Conservation (phyloP, 2,329 filamentous ascomycete species). For the Cercospora janseana region DNA sequence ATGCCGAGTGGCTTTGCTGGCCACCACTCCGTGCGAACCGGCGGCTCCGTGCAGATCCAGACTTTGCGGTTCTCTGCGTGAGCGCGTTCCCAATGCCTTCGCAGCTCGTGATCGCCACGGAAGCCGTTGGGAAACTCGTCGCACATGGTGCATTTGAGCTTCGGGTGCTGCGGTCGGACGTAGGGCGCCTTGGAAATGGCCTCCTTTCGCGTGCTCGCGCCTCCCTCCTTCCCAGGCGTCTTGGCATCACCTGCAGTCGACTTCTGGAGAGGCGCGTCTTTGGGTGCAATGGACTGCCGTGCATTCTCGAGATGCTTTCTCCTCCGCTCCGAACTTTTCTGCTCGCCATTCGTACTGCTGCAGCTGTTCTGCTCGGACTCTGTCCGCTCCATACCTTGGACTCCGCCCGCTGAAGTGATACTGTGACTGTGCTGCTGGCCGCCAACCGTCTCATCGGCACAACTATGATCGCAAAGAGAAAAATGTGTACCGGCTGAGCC, state of each 20-base stretch:
- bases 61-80: conserved; percentile 62
- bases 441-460: conserved; percentile 20
- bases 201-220: conserved; percentile 23
- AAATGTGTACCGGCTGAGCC: conserved; percentile 29
- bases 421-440: conserved; percentile 22
- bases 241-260: conserved; percentile 3
- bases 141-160: conserved; percentile 69
- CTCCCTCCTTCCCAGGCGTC: background rate
- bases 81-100: conserved; percentile 57
- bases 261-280: conserved; percentile 20
- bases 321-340: conserved; percentile 30
- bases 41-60: conserved; percentile 62
- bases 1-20: conserved; percentile 65
- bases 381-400: conserved; percentile 29
- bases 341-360: conserved; percentile 21
- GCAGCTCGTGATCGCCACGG: conserved; percentile 75
- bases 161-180: conserved; percentile 66
- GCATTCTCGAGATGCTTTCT: conserved; percentile 36
- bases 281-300: conserved; percentile 31
- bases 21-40: conserved; percentile 36
- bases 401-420: conserved; percentile 13
- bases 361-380: conserved; percentile 26
- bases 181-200: conserved; percentile 54
- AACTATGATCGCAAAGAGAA: conserved; percentile 31
- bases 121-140: conserved; percentile 73